Conservation (phyloP, 768 basidiomycete genomes). For the Tylopilus rubrobrunneus region DNA sequence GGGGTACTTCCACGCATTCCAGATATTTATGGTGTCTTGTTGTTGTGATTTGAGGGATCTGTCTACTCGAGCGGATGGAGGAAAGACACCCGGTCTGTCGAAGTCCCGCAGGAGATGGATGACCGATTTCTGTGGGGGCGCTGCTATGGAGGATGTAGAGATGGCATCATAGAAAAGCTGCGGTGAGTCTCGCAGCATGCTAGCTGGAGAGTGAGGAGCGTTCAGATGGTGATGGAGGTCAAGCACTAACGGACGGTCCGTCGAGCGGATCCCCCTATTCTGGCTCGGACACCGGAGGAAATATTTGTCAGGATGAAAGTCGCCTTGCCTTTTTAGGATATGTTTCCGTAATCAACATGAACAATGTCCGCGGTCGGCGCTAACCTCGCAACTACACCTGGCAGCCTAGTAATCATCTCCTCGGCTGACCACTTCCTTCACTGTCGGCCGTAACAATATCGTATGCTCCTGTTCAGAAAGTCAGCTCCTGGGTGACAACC, state of each 20-base stretch:
- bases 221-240: no score
- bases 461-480: constrained; percentile 66
- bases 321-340: constrained; percentile 20
- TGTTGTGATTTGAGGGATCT: constrained; percentile 60
- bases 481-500: constrained; percentile 3
- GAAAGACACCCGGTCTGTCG: constrained; percentile 62
- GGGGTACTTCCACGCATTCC: constrained; percentile 73
- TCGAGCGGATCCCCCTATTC: not conserved
- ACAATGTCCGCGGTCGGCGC: not conserved
- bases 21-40: constrained; percentile 52
- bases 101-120: constrained; percentile 44
- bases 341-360: constrained; percentile 10
- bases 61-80: constrained; percentile 72
- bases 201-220: not conserved
- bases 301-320: not conserved
- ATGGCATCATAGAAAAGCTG: constrained; percentile 16
- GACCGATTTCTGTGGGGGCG: constrained; percentile 16
- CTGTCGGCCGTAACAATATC: constrained; percentile 77
- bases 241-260: not conserved
- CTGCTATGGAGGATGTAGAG: constrained; percentile 13
- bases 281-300: not conserved
- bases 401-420: constrained; percentile 81
- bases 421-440: constrained; percentile 80
- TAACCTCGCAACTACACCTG: constrained; percentile 2
- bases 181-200: constrained; percentile 26